phyloP scores from a whole-genome alignment of 768 basidiomycete species.

The Tylopilus subfusipes region DNA sequence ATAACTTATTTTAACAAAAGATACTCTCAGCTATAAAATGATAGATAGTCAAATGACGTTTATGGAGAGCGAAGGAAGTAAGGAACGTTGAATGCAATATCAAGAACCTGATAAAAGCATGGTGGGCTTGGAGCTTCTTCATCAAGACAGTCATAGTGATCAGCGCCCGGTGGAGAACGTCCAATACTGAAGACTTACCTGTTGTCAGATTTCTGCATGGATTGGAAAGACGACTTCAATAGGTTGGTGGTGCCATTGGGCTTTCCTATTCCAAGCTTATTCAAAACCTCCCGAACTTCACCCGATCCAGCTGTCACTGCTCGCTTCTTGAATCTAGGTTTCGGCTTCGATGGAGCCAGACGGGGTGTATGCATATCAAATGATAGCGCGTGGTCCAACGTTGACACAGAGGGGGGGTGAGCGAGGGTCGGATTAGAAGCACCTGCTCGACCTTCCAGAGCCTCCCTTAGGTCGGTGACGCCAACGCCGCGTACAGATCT shows the following conservation, averaged over 20 bases:
- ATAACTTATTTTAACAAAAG: conserved; percentile 22
- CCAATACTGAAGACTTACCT: conserved; percentile 29
- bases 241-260: conserved; percentile 53
- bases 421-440: conserved; percentile 74
- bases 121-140: conserved; percentile 15
- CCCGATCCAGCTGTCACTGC: conserved; percentile 49
- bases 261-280: conserved; percentile 80
- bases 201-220: conserved; percentile 44
- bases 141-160: conserved; percentile 1
- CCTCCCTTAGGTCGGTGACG: conserved; percentile 84
- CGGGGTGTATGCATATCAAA: conserved; percentile 39
- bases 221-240: conserved; percentile 70
- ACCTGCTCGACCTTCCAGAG: conserved; percentile 80
- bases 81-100: conserved; percentile 6
- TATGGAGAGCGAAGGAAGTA: conserved; percentile 2
- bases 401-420: conserved; percentile 71
- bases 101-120: conserved; percentile 14
- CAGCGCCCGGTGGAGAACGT: background rate
- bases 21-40: conserved; percentile 10
- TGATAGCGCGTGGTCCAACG: conserved; percentile 65
- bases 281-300: conserved; percentile 79
- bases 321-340: conserved; percentile 55
- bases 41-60: conserved; percentile 4
- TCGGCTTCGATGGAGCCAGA: conserved; percentile 46
- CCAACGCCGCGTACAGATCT: conserved; percentile 79